Evolutionary conservation across 2,329 filamentous ascomycete genomes (phyloP).

Genomic region (Metarhizium brunneum): DNA sequence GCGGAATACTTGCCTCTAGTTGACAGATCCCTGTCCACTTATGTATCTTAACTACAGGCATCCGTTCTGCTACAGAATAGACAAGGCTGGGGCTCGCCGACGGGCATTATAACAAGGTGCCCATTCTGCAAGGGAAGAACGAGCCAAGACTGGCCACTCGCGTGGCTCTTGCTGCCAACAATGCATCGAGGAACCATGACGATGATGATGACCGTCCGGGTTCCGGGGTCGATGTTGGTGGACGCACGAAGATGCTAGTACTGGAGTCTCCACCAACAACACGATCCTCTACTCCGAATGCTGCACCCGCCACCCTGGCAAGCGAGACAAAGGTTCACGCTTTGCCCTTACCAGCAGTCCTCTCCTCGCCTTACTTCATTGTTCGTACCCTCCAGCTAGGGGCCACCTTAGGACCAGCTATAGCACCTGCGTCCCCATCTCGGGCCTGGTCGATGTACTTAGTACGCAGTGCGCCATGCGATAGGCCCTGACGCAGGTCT

Average conservation of each 20-base stretch:
- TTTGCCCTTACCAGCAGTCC: slow-evolving; percentile 5
- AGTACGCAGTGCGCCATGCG: neutral
- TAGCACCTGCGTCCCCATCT: neutral
- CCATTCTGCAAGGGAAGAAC: slow-evolving; percentile 2
- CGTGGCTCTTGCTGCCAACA: neutral
- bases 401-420: neutral
- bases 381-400: neutral
- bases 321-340: slow-evolving; percentile 6
- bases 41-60: neutral
- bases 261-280: neutral
- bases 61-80: neutral
- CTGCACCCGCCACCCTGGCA: slow-evolving; percentile 5
- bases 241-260: neutral
- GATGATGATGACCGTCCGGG: neutral
- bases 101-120: neutral
- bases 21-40: neutral
- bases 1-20: neutral
- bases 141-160: slow-evolving; percentile 1
- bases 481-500: slow-evolving; percentile 3
- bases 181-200: neutral
- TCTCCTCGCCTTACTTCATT: slow-evolving; percentile 5
- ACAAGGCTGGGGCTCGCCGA: neutral
- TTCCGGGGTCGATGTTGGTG: neutral
- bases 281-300: neutral
- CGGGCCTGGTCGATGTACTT: neutral